These are phyloP conservation scores for Populus deltoides DNA, from an alignment of 345 rosid genomes.

Conservation along the genomic window DNA sequence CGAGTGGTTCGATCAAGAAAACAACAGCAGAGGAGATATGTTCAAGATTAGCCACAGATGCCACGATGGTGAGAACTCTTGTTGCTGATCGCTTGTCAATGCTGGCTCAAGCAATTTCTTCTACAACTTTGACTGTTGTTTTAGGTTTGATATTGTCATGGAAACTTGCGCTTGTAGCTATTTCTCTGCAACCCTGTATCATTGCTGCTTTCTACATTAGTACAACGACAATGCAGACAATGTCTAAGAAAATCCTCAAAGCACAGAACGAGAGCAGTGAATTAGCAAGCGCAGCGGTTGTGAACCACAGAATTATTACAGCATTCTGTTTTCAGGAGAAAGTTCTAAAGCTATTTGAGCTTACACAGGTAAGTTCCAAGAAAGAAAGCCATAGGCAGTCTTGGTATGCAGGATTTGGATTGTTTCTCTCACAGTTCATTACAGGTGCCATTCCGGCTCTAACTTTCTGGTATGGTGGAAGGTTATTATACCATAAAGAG, in stretches of 20 bases:
- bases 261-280: slow-evolving; percentile 29
- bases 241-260: slow-evolving; percentile 28
- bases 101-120: slow-evolving; percentile 24
- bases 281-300: slow-evolving; percentile 35
- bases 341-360: slow-evolving; percentile 15
- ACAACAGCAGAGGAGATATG: slow-evolving; percentile 30
- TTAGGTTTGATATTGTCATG: slow-evolving; percentile 24
- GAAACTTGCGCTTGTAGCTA: slow-evolving; percentile 27
- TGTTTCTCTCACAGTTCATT: slow-evolving; percentile 24
- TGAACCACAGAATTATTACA: background rate
- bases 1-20: slow-evolving; percentile 39
- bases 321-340: background rate
- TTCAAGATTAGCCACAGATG: slow-evolving; percentile 36
- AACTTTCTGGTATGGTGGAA: slow-evolving; percentile 38
- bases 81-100: slow-evolving; percentile 30
- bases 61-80: slow-evolving; percentile 23
- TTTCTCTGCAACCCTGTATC: slow-evolving; percentile 28
- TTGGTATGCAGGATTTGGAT: slow-evolving; percentile 28
- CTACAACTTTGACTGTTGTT: slow-evolving; percentile 18
- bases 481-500: slow-evolving; percentile 11
- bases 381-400: slow-evolving; percentile 32
- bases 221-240: slow-evolving; percentile 25
- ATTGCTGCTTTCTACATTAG: slow-evolving; percentile 24
- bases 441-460: slow-evolving; percentile 13
- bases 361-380: slow-evolving; percentile 12